A percentile compares a stretch with the other conserved stretches of the same genome.
Evolutionary conservation across 2,329 filamentous ascomycete species (phyloP).

Genomic region (Polychaeton citri): DNA sequence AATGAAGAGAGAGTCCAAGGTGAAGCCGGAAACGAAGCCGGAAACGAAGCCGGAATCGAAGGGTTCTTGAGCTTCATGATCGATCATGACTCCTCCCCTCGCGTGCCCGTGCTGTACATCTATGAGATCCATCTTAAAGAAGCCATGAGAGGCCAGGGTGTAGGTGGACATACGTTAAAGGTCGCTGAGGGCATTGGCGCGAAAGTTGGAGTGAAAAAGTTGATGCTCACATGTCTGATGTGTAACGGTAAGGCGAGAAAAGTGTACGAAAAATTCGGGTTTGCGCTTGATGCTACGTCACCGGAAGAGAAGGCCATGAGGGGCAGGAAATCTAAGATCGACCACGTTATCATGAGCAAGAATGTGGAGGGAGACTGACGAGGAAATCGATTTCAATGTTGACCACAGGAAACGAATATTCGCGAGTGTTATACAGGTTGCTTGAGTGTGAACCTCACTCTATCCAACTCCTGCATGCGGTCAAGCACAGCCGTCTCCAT

Average conservation of each 20-base stretch:
- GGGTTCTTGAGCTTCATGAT: constrained; percentile 54
- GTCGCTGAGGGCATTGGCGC: constrained; percentile 41
- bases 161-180: constrained; percentile 48
- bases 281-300: constrained; percentile 37
- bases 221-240: constrained; percentile 63
- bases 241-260: constrained; percentile 43
- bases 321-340: constrained; percentile 34
- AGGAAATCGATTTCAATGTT: background rate
- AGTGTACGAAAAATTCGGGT: constrained; percentile 52
- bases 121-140: constrained; percentile 62
- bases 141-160: constrained; percentile 45
- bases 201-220: constrained; percentile 45
- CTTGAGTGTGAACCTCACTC: constrained; percentile 18
- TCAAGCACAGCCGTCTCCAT: constrained; percentile 28
- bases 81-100: constrained; percentile 49
- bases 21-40: constrained; percentile 1
- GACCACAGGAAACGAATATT: too few relatives aligned
- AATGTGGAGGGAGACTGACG: constrained; percentile 1
- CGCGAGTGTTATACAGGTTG: too few relatives aligned
- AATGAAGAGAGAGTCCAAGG: background rate
- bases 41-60: constrained; percentile 4
- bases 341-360: constrained; percentile 43
- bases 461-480: constrained; percentile 17
- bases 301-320: constrained; percentile 36
- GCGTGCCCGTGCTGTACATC: constrained; percentile 56